Conservation (phyloP, 139 green algal species). For the Picochlorum sp. region DNA sequence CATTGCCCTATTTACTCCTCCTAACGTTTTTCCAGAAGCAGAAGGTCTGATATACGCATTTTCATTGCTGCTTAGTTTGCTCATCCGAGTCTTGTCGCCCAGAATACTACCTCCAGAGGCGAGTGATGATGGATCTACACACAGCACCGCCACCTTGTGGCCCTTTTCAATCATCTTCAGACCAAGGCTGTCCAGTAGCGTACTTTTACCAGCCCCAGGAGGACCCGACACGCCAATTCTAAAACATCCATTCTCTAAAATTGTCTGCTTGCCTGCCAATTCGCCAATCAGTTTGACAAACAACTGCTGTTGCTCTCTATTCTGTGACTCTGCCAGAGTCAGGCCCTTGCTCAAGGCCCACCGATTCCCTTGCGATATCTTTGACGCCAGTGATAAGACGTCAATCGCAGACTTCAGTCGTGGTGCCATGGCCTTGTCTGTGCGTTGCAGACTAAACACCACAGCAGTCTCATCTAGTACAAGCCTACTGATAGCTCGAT, state of each 20-base stretch:
- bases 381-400: neutral
- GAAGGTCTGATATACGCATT: constrained; percentile 48
- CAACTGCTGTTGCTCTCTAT: constrained; percentile 11
- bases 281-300: neutral
- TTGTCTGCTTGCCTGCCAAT: neutral
- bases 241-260: neutral
- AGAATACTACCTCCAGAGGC: constrained; percentile 46
- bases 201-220: constrained; percentile 38
- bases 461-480: too few species aligned
- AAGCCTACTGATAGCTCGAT: too few species aligned
- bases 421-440: too few species aligned
- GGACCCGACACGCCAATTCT: constrained; percentile 45
- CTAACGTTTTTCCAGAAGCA: constrained; percentile 42
- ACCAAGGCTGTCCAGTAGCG: constrained; percentile 41
- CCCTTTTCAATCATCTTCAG: constrained; percentile 28
- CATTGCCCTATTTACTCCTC: constrained; percentile 48
- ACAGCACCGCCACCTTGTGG: constrained; percentile 48
- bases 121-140: constrained; percentile 48
- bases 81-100: constrained; percentile 65
- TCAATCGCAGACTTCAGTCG: neutral
- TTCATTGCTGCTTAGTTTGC: constrained; percentile 24
- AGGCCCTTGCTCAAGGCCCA: constrained; percentile 6
- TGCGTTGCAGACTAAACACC: too few species aligned
- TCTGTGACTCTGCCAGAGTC: constrained; percentile 6
- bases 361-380: neutral